Conservation (phyloP, 306 rosid genomes). For the Arachis stenosperma region DNA sequence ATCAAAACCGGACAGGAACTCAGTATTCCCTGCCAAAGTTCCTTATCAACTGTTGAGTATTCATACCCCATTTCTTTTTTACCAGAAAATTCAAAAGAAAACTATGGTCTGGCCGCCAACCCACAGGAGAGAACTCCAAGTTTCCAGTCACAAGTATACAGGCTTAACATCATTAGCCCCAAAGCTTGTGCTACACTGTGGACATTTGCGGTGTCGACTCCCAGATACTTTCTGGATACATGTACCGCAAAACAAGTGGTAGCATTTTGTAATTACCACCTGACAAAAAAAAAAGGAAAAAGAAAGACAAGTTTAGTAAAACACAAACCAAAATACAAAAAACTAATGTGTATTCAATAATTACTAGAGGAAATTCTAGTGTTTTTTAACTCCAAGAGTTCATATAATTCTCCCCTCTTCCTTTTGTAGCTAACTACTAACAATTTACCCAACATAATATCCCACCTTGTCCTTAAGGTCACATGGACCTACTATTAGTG, state of each 20-base stretch:
- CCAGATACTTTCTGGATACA: constrained; percentile 78
- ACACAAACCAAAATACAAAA: background rate
- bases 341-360: no score
- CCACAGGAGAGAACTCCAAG: constrained; percentile 29
- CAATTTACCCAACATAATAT: no score
- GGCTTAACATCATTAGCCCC: constrained; percentile 96
- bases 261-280: constrained; percentile 99
- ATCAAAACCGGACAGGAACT: constrained; percentile 36
- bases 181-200: constrained; percentile 74
- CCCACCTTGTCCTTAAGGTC: no score
- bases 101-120: constrained; percentile 32
- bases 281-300: constrained; percentile 41
- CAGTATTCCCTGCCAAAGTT: constrained; percentile 45
- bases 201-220: constrained; percentile 92
- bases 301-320: constrained; percentile 7
- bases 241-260: constrained; percentile 90
- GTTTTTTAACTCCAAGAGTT: no score
- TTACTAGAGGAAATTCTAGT: no score
- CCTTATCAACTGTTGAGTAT: constrained; percentile 42
- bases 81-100: constrained; percentile 40
- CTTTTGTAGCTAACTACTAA: no score
- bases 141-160: constrained; percentile 71
- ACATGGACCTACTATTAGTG: no score
- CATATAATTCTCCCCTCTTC: no score
- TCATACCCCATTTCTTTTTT: constrained; percentile 43